These are phyloP conservation scores for Stipa capillata DNA, from an alignment of 176 grass and related monocot species.

Conservation along the genomic window DNA sequence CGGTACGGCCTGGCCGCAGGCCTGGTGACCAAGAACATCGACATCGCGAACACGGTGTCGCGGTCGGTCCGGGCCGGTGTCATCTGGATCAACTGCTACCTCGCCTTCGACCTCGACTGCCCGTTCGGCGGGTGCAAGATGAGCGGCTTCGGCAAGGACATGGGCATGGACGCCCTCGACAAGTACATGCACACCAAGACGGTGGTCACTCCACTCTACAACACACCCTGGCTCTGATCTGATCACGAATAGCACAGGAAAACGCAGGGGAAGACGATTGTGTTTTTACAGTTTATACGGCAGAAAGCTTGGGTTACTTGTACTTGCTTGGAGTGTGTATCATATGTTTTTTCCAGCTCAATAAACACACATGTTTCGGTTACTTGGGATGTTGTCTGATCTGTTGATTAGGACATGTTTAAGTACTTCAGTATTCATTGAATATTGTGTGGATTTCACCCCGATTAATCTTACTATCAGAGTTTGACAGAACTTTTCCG, in stretches of 20 bases:
- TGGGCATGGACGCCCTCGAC: slow-evolving; percentile 64
- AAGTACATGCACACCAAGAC: slow-evolving; percentile 74
- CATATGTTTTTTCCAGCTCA: background rate
- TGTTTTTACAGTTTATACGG: background rate
- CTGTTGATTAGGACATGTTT: background rate
- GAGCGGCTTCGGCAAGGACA: slow-evolving; percentile 78
- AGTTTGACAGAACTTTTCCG: background rate
- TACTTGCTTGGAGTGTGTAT: background rate
- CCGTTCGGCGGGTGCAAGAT: slow-evolving; percentile 81
- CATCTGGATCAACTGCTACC: slow-evolving; percentile 81
- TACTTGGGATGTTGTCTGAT: background rate
- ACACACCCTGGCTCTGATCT: slow-evolving; percentile 67
- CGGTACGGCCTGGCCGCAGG: slow-evolving; percentile 68
- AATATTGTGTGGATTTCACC: background rate
- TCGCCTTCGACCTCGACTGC: slow-evolving; percentile 38
- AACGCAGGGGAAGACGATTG: background rate
- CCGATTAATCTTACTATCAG: background rate
- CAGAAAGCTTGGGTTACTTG: background rate
- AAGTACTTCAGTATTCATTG: background rate
- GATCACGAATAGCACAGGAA: background rate
- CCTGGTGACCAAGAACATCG: slow-evolving; percentile 66
- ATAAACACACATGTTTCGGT: background rate
- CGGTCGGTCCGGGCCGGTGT: slow-evolving; percentile 49
- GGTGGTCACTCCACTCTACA: slow-evolving; percentile 57
- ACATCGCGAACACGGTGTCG: slow-evolving; percentile 46